Percentiles rank a stretch among this genome's conserved stretches.
Evolutionary conservation across 768 basidiomycete genomes (phyloP).

Genomic region (Naematelia encephala): DNA sequence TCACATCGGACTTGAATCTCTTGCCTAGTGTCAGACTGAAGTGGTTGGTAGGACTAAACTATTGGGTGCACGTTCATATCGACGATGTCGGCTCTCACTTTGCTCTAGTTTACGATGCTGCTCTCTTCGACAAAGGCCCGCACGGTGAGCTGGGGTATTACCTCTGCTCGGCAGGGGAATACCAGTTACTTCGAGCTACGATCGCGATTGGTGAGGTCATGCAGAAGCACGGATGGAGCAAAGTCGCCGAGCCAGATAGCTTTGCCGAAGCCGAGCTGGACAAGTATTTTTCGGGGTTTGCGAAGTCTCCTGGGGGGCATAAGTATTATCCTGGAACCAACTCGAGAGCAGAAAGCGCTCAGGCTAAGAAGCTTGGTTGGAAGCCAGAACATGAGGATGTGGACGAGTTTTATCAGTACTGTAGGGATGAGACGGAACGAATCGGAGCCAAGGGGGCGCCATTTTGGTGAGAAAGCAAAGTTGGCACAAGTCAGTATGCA

Average conservation of each 20-base stretch:
- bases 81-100: conserved; percentile 20
- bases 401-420: conserved; percentile 13
- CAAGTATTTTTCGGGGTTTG: conserved; percentile 22
- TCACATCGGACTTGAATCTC: not conserved
- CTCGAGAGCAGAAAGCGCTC: conserved; percentile 15
- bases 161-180: conserved; percentile 26
- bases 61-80: conserved; percentile 28
- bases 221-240: conserved; percentile 12
- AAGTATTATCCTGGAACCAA: conserved; percentile 22
- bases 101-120: conserved; percentile 15
- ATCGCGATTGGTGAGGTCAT: conserved; percentile 20
- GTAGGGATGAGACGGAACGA: conserved; percentile 6
- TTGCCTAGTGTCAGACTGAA: not conserved
- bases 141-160: conserved; percentile 29
- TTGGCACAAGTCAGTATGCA: not conserved
- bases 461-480: not conserved
- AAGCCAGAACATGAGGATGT: conserved; percentile 14
- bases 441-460: conserved; percentile 1
- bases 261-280: conserved; percentile 27
- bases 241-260: conserved; percentile 13
- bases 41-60: not conserved
- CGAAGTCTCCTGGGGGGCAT: not conserved
- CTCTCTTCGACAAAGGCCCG: conserved; percentile 18
- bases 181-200: conserved; percentile 4
- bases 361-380: conserved; percentile 25